Base-by-base conservation (phyloP, 2,329 filamentous ascomycete genomes). In the Monilinia fructigena region DNA sequence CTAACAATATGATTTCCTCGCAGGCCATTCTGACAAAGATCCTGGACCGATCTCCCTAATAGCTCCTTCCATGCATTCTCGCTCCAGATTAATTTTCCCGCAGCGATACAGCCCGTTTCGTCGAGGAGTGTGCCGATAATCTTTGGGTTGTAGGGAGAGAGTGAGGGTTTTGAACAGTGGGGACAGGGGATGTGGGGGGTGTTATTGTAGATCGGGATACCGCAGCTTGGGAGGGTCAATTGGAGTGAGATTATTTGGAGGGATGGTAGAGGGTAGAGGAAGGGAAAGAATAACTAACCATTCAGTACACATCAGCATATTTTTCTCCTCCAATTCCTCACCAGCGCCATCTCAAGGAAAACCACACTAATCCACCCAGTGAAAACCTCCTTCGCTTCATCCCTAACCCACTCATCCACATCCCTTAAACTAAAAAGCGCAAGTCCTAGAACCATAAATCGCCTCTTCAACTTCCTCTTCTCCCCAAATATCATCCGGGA, bases 41-140 rank as follows among this genome's bases (percentile, higher is more conserved):
- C 79, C 20, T 78, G 73, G 2, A 79, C 74, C 0, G 76, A 76
- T 42, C 81, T 74, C 4, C 82, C 82, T 8, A 85, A 75, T 2
- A 85, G 72, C 31, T 83, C 76, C 45, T 71, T 72, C 85, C 85
- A 88, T 0, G 85, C 85, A 2, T 76, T 66, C 20, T 81, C 76
- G 6, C 80, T 82, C 77, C 86, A 82, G 23, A 86, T 75, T 2
- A 87, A 75, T 74, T 85, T 86, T 0, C 81, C 82, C 2, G 78
- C 73, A 1, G 75, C 72, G 11, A 87, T 78, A 45, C 78, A 79
- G 6, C 83, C 85, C 0, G 85, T 88, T 74, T 89, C 86, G 67
- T 89, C 81, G 10, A 79, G 61, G 2, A 82, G 70, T 0, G 72
- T 73, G 11, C 80, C 79, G 35, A 82, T 73, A 42, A 80, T 74